Evolutionary conservation across 2,329 filamentous ascomycete species (phyloP), one percentile per base, ranked within the genome.

Genomic region (Aureobasidium mangrovei): DNA sequence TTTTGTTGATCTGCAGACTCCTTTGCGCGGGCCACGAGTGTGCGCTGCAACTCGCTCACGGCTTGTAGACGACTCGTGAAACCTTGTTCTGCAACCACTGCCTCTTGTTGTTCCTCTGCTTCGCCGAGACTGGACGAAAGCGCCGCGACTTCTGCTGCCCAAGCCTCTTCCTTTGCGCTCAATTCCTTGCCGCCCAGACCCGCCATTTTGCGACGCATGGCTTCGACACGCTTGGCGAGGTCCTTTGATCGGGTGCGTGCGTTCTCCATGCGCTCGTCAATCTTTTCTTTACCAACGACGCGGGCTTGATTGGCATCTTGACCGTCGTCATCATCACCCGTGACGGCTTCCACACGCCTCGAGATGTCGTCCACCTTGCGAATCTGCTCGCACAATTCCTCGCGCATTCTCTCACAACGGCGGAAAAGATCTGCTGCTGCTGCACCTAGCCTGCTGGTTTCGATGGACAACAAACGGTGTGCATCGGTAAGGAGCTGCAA

Each of bases 361-460:
- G 81, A 81, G 39, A 88, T 77, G 61, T 85, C 80, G 53, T 81
- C 80, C 29, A 81, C 83, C 60, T 83, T 82, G 57, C 71, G 72
- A 27, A 90, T 77, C 64, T 91, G 86, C 58, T 83, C 79, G 59
- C 74, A 75, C 40, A 90, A 75, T 63, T 90, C 85, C 18, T 75
- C 72, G 61, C 85, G 82, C 28, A 91, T 74, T 43, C 81, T 76
- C 60, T 85, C 79, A 58, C 85, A 88, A 53, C 83, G 78, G 28
- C 83, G 76, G 70, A 90, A 91, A 4, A 91, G 73, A 61, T 89
- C 85, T 1, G 85, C 80, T 0, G 84, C 86, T 1, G 84, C 86
- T 41, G 79, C 72, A 12, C 85, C 85, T 8, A 91, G 75, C 8
- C 75, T 76, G 60, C 85, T 76, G 0, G 85, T 88, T 67, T 91